Percentiles rank a stretch among this genome's conserved stretches.
Evolutionary conservation across 2,329 filamentous ascomycete species (phyloP).

Genomic region (Cryoendolithus antarcticus): DNA sequence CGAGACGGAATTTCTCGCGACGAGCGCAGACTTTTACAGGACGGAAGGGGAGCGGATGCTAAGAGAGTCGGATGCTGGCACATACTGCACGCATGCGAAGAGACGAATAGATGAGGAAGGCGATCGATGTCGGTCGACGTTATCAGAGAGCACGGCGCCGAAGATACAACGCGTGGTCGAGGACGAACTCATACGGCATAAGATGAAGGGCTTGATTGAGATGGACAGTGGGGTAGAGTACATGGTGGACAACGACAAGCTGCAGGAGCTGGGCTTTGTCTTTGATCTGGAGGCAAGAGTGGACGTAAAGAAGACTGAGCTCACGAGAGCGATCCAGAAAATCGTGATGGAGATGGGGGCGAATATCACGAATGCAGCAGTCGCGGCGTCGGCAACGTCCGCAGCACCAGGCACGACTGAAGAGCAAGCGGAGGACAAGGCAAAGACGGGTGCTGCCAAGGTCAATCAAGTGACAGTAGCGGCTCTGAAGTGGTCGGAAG

Average conservation of each 20-base stretch:
- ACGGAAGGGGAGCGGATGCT: constrained; percentile 63
- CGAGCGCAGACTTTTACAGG: constrained; percentile 62
- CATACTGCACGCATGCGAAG: constrained; percentile 67
- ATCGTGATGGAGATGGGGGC: constrained; percentile 68
- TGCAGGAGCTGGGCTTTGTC: constrained; percentile 66
- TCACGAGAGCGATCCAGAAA: constrained; percentile 59
- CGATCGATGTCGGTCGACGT: constrained; percentile 69
- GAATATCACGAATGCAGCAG: constrained; percentile 63
- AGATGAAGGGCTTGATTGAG: constrained; percentile 69
- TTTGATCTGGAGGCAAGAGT: constrained; percentile 70
- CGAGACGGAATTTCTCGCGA: constrained; percentile 61
- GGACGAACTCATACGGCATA: constrained; percentile 61
- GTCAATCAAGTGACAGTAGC: constrained; percentile 71
- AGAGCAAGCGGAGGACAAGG: constrained; percentile 35
- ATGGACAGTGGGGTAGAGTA: constrained; percentile 76
- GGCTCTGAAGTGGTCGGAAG: constrained; percentile 90
- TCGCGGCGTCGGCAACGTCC: constrained; percentile 44
- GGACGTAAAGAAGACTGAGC: constrained; percentile 56
- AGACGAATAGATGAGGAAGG: constrained; percentile 67
- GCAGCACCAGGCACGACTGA: constrained; percentile 28
- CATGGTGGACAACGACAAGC: constrained; percentile 84
- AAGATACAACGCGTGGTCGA: constrained; percentile 72
- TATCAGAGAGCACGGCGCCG: constrained; percentile 57
- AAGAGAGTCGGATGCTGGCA: constrained; percentile 64
- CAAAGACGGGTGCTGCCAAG: constrained; percentile 30